Base-by-base conservation (phyloP, 805 yeast species). In the Candida hungchunana region DNA sequence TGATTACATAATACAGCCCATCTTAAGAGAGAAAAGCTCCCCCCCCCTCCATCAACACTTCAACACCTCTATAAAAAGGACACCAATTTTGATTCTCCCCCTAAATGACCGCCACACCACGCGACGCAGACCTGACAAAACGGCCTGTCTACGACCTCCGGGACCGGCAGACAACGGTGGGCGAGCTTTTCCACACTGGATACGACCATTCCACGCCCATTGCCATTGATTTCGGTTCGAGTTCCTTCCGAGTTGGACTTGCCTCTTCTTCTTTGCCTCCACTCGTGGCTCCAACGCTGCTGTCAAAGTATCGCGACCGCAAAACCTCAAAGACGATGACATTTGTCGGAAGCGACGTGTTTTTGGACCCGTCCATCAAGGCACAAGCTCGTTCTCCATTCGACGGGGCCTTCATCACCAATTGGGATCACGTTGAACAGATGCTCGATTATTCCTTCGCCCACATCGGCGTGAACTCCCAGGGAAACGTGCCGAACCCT, bases 361-460 rank as follows among this genome's bases (percentile, higher is more conserved):
- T 69, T 51, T 54, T 83, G 20, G 97, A 89, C 49, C 71, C 79
- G 7, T 62, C 82, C 2, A 72, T 83, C 30, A 73, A 79, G 43
- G 69, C 84, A 13, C 79, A 80, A 36, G 73, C 85, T 22, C 79
- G 75, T 50, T 67, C 85, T 5, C 96, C 97, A 0, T 90, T 74
- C 54, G 98, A 93, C 58, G 96, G 95, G 0, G 74, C 85, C 5
- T 64, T 87, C 47, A 67, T 93, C 23, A 80, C 94, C 18, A 94
- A 89, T 57, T 94, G 97, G 97, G 97, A 93, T 39, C 74, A 80
- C 39, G 72, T 82, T 3, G 98, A 93, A 56, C 73, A 70, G 39
- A 73, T 90, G 34, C 56, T 93, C 32, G 97, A 90, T 59, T 93
- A 88, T 54, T 67, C 88, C 0, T 82, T 93, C 55, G 73, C 77